Conservation (phyloP, 345 rosid genomes). For the Streptanthus diversifolius region DNA sequence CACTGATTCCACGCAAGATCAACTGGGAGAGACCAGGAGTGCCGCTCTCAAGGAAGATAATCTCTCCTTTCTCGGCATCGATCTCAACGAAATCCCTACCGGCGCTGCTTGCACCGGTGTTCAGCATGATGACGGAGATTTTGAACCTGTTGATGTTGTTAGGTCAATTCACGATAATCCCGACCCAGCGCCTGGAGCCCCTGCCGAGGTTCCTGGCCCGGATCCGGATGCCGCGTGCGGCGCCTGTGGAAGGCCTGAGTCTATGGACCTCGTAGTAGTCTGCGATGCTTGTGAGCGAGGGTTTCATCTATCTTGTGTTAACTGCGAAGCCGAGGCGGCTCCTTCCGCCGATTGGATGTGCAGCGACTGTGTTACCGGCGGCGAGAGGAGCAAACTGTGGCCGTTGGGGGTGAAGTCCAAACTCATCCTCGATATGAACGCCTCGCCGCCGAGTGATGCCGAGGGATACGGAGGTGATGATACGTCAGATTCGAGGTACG, state of each 20-base stretch:
- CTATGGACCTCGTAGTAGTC: constrained; percentile 48
- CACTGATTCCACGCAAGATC: constrained; percentile 36
- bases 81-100: constrained; percentile 97
- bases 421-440: constrained; percentile 76
- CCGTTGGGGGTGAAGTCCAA: constrained; percentile 74
- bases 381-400: constrained; percentile 73
- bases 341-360: constrained; percentile 75
- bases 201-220: constrained; percentile 44
- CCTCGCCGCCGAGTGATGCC: constrained; percentile 87
- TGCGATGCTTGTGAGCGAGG: constrained; percentile 96
- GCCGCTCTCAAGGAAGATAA: constrained; percentile 32
- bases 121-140: constrained; percentile 23
- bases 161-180: constrained; percentile 58
- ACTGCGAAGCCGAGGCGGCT: constrained; percentile 23
- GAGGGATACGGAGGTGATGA: constrained; percentile 53
- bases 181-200: constrained; percentile 54
- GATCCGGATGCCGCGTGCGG: constrained; percentile 44
- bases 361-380: constrained; percentile 49
- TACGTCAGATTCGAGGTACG: constrained; percentile 52
- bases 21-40: constrained; percentile 24
- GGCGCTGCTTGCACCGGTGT: constrained; percentile 28
- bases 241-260: constrained; percentile 54
- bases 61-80: constrained; percentile 78
- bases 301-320: constrained; percentile 57
- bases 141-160: constrained; percentile 56